Evolutionary conservation across 176 grass and related monocot species (phyloP), one percentile per base, ranked within the genome.

Genomic region (Oryza brachyantha): DNA sequence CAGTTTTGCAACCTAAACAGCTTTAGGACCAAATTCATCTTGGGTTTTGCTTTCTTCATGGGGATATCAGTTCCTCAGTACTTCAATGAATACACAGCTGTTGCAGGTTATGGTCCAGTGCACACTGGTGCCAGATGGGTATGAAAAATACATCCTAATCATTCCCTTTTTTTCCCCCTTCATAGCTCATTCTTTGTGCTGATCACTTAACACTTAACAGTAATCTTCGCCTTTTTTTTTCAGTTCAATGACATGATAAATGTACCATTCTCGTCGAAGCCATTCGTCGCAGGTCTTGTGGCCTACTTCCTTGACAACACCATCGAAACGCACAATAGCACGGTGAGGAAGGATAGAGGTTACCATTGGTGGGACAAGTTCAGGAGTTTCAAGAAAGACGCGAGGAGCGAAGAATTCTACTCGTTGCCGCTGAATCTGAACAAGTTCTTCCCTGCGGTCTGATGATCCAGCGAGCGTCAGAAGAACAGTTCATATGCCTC

Each of bases 211-310:
- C n/a, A n/a, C n/a, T n/a, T n/a, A 1, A 54, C 27, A 0, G 40
- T 29, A 64, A 37, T 43, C 22, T 42, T 21, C 22, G 5, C 29
- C 74, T 3, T 5, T 57, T 77, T 71, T 71, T 7, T 25, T 45
- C 83, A 98, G 96, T 98, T 98, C 72, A 95, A 98, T 31, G 96
- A 98, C 65, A 94, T 98, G 74, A 84, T 98, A 4, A 98, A 95
- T 17, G 90, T 98, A 26, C 87, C 89, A 8, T 98, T 98, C 90
- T 87, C 92, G 3, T 93, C 90, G 1, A 98, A 98, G 61, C 87
- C 96, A 2, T 95, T 98, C 19, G 96, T 98, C 0, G 96, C 77
- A 0, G 96, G 86, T 2, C 35, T 93, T 16, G 85, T 99, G 61
- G 96, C 96, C 26, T 99, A 70, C 79, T 84, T 99, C 72, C 88